These are phyloP conservation scores for Primulina eburnea DNA, from an alignment of 257 asterid genomes.

Conservation along the genomic window DNA sequence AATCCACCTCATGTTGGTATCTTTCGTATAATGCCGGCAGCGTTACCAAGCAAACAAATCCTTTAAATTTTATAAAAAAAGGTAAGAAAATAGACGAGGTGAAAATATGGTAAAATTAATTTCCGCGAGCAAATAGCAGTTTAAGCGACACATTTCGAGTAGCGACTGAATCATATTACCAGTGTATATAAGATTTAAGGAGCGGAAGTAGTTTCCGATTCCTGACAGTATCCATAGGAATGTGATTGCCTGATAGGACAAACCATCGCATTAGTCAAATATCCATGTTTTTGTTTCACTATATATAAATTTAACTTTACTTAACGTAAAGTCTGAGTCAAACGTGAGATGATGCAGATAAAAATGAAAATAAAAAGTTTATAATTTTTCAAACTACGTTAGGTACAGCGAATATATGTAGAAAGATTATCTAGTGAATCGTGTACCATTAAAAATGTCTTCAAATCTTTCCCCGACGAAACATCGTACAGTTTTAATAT, in stretches of 20 bases:
- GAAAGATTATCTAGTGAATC: background rate
- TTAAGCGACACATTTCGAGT: background rate
- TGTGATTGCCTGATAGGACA: slow-evolving; percentile 41
- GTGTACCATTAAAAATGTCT: slow-evolving; percentile 60
- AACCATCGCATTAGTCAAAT: background rate
- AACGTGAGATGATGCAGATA: too few species aligned
- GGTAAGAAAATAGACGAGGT: too few species aligned
- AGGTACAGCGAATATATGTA: too few species aligned
- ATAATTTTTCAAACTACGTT: too few species aligned
- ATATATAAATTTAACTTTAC: too few species aligned
- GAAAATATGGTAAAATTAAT: background rate
- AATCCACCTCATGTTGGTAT: slow-evolving; percentile 66
- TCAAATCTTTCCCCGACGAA: slow-evolving; percentile 75
- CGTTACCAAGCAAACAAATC: slow-evolving; percentile 51
- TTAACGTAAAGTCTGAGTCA: too few species aligned
- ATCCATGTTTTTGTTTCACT: too few species aligned
- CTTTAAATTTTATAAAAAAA: slow-evolving; percentile 32
- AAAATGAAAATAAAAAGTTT: too few species aligned
- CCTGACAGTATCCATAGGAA: slow-evolving; percentile 65
- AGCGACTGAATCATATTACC: slow-evolving; percentile 31
- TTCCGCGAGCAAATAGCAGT: background rate
- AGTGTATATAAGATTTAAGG: slow-evolving; percentile 58
- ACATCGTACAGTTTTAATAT: slow-evolving; percentile 46
- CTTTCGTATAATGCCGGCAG: slow-evolving; percentile 74
- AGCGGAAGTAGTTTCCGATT: slow-evolving; percentile 62